Percentiles rank a stretch among this genome's conserved stretches.
Evolutionary conservation across 192 early-diverging fungal genomes (phyloP).

Genomic region (Polychytrium aggregatum): DNA sequence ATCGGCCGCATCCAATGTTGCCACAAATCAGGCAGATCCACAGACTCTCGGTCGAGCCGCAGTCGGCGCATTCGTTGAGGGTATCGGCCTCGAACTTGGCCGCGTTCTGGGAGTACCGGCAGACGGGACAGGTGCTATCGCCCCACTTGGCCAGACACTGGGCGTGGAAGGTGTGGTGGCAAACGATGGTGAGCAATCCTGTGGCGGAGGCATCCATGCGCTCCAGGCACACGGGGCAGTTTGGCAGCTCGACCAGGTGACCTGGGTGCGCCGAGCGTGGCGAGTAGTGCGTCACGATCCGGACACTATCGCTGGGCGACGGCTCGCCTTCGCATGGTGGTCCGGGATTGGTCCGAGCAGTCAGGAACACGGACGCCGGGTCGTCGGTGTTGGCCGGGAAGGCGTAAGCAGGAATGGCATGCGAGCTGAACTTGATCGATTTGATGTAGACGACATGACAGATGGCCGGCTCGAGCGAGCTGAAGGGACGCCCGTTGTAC

Average conservation of each 20-base stretch:
- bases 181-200: conserved; percentile 81
- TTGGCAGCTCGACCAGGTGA: conserved; percentile 69
- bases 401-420: conserved; percentile 45
- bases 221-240: conserved; percentile 95
- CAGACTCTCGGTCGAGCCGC: conserved; percentile 63
- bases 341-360: neutral
- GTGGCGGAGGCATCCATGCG: conserved; percentile 83
- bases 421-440: conserved; percentile 51
- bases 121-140: conserved; percentile 79
- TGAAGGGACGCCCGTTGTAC: conserved; percentile 80
- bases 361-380: conserved; percentile 13
- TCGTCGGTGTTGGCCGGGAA: conserved; percentile 29
- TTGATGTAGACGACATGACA: conserved; percentile 70
- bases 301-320: neutral
- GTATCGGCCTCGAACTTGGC: conserved; percentile 9
- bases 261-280: neutral
- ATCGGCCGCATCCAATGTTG: conserved; percentile 90
- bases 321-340: neutral
- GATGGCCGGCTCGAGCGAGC: conserved; percentile 57
- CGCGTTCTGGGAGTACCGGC: conserved; percentile 63
- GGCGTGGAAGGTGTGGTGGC: conserved; percentile 94
- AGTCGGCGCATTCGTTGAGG: conserved; percentile 60
- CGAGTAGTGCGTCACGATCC: neutral
- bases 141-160: conserved; percentile 86
- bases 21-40: conserved; percentile 99